Evolutionary conservation across 139 green algal genomes (phyloP).

Genomic region (Chlorella sp.): DNA sequence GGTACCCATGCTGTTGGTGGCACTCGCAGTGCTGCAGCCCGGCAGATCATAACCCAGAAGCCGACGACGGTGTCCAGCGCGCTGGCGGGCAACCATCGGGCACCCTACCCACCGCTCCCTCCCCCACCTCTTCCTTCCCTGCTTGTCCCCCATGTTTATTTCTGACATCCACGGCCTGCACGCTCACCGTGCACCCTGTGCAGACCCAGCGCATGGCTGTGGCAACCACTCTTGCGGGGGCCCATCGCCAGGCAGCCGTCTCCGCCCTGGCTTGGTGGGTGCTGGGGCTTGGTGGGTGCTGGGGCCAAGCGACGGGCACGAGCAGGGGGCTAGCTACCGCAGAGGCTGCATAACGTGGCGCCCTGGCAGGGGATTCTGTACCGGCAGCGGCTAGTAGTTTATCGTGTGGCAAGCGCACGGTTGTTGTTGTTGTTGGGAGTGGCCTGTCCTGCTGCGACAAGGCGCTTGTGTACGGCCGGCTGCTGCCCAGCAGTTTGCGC

Average conservation of each 20-base stretch:
- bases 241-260: conserved; percentile 63
- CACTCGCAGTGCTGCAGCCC: too few species aligned
- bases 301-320: neutral
- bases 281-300: conserved; percentile 70
- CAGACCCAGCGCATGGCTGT: conserved; percentile 68
- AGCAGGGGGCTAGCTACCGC: neutral
- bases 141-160: neutral
- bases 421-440: neutral
- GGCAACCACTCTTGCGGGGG: conserved; percentile 65
- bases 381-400: too few species aligned
- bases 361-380: too few species aligned
- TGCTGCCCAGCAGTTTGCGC: neutral
- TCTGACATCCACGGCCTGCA: neutral
- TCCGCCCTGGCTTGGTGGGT: conserved; percentile 80
- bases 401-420: too few species aligned
- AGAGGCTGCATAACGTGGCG: too few species aligned
- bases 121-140: neutral
- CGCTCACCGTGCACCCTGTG: neutral
- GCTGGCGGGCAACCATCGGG: neutral
- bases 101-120: neutral
- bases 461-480: neutral
- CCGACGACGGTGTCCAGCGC: neutral
- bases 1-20: too few species aligned
- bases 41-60: neutral
- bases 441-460: neutral